A percentile compares a stretch with the other conserved stretches of the same genome.
Conservation (phyloP, 768 basidiomycete genomes). For the Mycena polygramma region DNA sequence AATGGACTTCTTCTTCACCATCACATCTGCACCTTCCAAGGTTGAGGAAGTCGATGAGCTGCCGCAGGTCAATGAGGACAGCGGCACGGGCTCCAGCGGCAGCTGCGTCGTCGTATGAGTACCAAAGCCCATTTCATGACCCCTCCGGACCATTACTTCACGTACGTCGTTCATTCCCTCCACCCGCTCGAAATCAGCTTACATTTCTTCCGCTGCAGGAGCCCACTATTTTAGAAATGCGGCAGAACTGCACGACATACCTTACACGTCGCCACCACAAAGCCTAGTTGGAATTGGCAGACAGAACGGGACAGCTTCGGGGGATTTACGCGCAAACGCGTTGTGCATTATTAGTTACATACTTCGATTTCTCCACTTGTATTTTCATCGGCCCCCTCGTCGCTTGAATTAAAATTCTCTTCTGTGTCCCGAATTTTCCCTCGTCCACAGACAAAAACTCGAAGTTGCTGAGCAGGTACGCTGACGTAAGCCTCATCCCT, state of each 20-base stretch:
- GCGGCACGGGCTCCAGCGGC: conserved; percentile 26
- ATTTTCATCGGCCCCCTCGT: background rate
- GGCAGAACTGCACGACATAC: background rate
- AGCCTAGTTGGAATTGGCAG: conserved; percentile 30
- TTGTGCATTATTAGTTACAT: conserved; percentile 23
- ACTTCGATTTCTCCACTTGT: conserved; percentile 19
- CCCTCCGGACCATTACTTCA: conserved; percentile 88
- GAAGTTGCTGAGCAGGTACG: no score
- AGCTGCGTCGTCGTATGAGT: conserved; percentile 30
- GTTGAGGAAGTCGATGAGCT: conserved; percentile 23
- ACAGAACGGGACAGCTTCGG: conserved; percentile 8
- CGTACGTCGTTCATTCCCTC: conserved; percentile 95
- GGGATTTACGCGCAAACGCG: conserved; percentile 26
- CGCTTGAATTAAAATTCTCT: background rate
- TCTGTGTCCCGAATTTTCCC: no score
- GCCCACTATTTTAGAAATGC: background rate
- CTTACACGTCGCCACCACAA: conserved; percentile 29
- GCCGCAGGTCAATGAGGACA: conserved; percentile 33
- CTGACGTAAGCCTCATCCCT: no score
- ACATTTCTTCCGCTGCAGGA: background rate
- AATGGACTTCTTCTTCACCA: conserved; percentile 34
- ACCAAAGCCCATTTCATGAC: conserved; percentile 60
- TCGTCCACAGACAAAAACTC: no score
- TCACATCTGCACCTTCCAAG: conserved; percentile 13
- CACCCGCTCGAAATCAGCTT: conserved; percentile 51